Base-by-base conservation (phyloP, 2,329 filamentous ascomycete genomes). In the Ilyonectria mors-panacis region DNA sequence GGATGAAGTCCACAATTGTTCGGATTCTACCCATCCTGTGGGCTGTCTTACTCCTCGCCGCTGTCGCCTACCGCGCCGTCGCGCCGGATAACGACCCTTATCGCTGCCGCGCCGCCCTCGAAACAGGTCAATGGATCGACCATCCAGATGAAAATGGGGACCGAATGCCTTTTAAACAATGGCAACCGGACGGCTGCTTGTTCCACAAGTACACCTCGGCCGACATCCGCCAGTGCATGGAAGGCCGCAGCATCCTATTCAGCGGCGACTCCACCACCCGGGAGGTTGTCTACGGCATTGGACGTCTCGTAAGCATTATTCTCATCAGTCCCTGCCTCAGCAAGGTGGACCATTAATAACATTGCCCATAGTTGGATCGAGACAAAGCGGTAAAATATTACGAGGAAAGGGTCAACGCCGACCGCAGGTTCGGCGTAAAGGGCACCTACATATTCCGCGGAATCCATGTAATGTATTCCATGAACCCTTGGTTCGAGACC, bases 101-200 rank as follows among this genome's bases (percentile, higher is more conserved):
- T 73, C 86, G 86, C 74, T 91, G 88, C 75, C 75, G 78, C 15
- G 83, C 84, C 9, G 79, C 89, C 33, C 79, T 88, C 12, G 82
- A 82, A 44, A 78, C 82, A 65, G 88, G 88, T 45, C 78, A 81
- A 69, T 90, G 88, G 87, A 66, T 75, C 72, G 76, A 73, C 71
- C 78, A 76, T 44, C 77, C 73, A 50, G 75, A 75, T 65, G 67
- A 67, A 45, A 69, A 75, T 68, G 72, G 73, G 71, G 67, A 71
- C 69, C 62, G 59, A 72, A 26, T 67, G 75, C 50, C 74, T 3
- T 85, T 83, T 68, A 77, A 82, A 50, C 81, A 84, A 69, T 91
- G 89, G 89, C 86, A 89, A 66, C 86, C 88, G 6, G 81, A 82
- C 23, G 86, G 87, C 28, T 92, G 89, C 77, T 84, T 87, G 60